A percentile compares a stretch with the other conserved stretches of the same genome.
phyloP scores from a whole-genome alignment of 768 basidiomycete genomes.

The Holtermanniella nyarrowii region DNA sequence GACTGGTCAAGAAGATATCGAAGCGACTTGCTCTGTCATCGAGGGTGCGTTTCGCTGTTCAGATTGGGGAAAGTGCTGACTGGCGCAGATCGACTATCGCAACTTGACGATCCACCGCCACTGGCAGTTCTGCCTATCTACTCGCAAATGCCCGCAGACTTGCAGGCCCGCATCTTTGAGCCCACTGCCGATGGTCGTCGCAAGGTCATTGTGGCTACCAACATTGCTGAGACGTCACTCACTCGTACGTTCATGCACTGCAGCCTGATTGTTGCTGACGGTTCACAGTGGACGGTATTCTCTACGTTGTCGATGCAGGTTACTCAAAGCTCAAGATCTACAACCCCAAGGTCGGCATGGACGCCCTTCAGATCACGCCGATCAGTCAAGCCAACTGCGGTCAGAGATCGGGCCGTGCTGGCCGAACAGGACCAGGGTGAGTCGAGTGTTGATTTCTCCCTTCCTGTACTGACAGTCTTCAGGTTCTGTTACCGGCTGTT shows the following conservation, averaged over 20 bases:
- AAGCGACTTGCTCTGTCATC: conserved; percentile 88
- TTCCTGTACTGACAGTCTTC: neutral
- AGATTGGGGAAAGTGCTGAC: conserved; percentile 1
- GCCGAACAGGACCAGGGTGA: conserved; percentile 88
- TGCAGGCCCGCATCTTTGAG: conserved; percentile 96
- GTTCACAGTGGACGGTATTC: conserved; percentile 78
- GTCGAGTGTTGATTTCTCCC: conserved; percentile 28
- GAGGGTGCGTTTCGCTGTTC: conserved; percentile 50
- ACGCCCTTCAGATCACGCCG: conserved; percentile 95
- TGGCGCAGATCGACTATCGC: conserved; percentile 67
- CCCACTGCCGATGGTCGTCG: conserved; percentile 85
- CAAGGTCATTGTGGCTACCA: conserved; percentile 96
- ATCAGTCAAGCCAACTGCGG: conserved; percentile 98
- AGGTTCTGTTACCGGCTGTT: conserved; percentile 94
- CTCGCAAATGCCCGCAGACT: conserved; percentile 98
- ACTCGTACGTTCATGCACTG: conserved; percentile 53
- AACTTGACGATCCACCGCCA: conserved; percentile 80
- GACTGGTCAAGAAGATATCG: conserved; percentile 99
- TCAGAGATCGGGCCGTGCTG: conserved; percentile 91
- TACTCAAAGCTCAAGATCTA: conserved; percentile 98
- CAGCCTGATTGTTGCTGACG: neutral
- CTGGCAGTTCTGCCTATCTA: conserved; percentile 94
- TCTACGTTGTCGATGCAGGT: conserved; percentile 92
- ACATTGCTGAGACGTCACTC: conserved; percentile 95
- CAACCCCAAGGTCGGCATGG: conserved; percentile 99